Evolutionary conservation across 202 grass and related monocot genomes (phyloP).

Genomic region (Zoysia matrella): DNA sequence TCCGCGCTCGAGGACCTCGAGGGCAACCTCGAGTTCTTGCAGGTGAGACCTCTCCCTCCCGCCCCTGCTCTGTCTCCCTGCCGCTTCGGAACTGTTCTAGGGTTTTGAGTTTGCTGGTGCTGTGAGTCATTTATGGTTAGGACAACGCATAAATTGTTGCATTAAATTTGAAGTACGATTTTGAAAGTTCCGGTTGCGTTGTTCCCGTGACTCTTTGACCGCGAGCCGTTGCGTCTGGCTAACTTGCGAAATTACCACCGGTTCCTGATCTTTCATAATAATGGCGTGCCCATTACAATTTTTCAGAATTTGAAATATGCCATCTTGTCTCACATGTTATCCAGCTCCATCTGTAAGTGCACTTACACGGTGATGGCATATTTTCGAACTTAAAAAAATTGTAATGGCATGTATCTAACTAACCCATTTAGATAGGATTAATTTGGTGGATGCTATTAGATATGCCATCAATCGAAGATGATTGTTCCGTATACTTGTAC

Average conservation of each 20-base stretch:
- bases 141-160: constrained; percentile 6
- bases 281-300: neutral
- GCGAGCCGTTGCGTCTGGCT: neutral
- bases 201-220: constrained; percentile 16
- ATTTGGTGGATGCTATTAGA: no score
- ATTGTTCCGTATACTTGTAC: neutral
- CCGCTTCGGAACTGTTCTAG: neutral
- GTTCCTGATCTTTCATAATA: neutral
- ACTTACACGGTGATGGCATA: no score
- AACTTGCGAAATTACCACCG: neutral
- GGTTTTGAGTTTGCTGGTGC: constrained; percentile 11
- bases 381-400: no score
- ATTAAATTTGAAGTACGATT: neutral
- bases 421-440: no score
- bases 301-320: no score
- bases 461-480: neutral
- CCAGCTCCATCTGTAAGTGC: no score
- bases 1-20: constrained; percentile 90
- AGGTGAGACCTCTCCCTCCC: constrained; percentile 50
- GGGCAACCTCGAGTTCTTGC: constrained; percentile 87
- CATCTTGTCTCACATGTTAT: no score
- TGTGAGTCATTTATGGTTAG: neutral
- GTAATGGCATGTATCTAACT: no score
- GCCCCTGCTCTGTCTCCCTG: neutral
- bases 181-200: neutral